Base-by-base conservation (phyloP, 179 eudicot species). In the Camellia oleifera region DNA sequence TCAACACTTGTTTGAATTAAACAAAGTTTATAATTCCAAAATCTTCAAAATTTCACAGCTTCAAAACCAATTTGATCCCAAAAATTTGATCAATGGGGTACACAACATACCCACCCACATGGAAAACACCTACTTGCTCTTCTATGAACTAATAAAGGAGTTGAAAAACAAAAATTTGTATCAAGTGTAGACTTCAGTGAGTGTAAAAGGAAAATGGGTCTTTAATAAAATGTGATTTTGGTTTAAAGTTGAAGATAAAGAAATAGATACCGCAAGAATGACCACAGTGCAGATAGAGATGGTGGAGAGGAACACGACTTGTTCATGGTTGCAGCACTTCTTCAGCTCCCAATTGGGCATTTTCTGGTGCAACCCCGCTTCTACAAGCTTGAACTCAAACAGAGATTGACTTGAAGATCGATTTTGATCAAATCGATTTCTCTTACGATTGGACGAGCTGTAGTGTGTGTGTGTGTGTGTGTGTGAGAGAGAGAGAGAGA, bases 241-340 rank as follows among this genome's bases (percentile, higher is more conserved):
- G 58, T 40, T 26, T 23, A 65, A 20, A 71, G 57, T 17, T 53
- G 64, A 15, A 77, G 73, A 12, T 75, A 69, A 44, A 32, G 42
- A 60, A 15, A 71, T 48, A 50, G 78, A 61, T 89, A 94, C 98
- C 87, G 90, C 93, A 60, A 92, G 93, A 81, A 94, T 94, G 80
- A 88, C 83, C 20, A 92, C 88, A 63, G 90, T 72, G 84, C 91
- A 91, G 69, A 94, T 89, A 61, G 91, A 87, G 53, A 92, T 87
- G 57, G 93, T 86, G 14, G 83, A 77, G 67, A 94, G 87, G 87
- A 92, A 94, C 69, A 90, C 91, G n/a, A 87, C 80, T 87, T 94
- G 98, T 12, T 94, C 95, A 81, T 88, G 97, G 84, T 94, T 88
- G 82, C 98, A 92, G 71, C 97, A 94, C 56, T 82, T 89, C 86